Base-by-base conservation (phyloP, 2,329 filamentous ascomycete genomes). In the Verticillium tricorpus region DNA sequence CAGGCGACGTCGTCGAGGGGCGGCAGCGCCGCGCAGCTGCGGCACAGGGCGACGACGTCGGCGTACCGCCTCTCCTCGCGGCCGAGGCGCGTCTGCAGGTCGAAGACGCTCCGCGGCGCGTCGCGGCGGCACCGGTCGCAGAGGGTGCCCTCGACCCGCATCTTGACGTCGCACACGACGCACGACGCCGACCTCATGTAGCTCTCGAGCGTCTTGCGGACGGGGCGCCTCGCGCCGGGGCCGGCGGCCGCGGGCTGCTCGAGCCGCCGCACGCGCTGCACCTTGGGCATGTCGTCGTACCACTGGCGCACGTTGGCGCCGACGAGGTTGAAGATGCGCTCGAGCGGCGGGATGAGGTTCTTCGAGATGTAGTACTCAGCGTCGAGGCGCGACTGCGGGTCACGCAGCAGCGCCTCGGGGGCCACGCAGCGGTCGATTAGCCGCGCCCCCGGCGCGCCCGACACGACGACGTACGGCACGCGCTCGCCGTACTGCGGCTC, bases 291-390 rank as follows among this genome's bases (percentile, higher is more conserved):
- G 75, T 97, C 93, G 65, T 97, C 92, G 70, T 93, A 98, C 95
- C 95, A 99, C 63, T 86, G 84, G 19, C 91, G 81, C 0, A 98
- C 91, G 72, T 95, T 96, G 35, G 93, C 95, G 7, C 95, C 95
- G 2, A 98, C 91, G 2, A 99, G 88, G 70, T 95, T 97, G 79
- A 99, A 97, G 66, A 99, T 97, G 32, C 95, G 89, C 74, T 98
- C 94, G 0, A 99, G 83, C 0, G 95, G 95, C 6, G 95, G 95
- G 58, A 99, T 96, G 9, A 99, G 73, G 72, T 97, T 98, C 78
- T 97, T 98, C 19, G 85, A 87, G 69, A 99, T 98, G 78, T 99
- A 99, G 76, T 99, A 99, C 68, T 97, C 93, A 0, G 93, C 89
- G 70, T 99, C 95, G 19, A 99, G 84, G 68, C 92, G 88, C 58